Evolutionary conservation across 192 early-diverging fungal species (phyloP).

Genomic region (Polychytrium aggregatum): DNA sequence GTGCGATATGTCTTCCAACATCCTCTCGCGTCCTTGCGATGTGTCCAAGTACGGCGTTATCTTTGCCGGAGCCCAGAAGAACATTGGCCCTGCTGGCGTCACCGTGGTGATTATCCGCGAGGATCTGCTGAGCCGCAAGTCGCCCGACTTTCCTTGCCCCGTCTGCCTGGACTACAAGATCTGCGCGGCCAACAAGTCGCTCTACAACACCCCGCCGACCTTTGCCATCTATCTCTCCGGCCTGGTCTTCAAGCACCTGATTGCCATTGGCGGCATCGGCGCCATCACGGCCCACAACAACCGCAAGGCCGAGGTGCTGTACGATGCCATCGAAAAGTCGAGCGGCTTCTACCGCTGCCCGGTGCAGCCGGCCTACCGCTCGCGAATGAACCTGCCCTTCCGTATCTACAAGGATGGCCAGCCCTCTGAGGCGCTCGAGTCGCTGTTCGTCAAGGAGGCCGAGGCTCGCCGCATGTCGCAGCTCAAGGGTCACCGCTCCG

Average conservation of each 20-base stretch:
- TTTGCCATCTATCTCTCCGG: constrained; percentile 88
- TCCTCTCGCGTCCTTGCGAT: constrained; percentile 50
- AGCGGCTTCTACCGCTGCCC: constrained; percentile 13
- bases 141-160: constrained; percentile 24
- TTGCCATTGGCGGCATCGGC: constrained; percentile 52
- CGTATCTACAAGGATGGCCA: constrained; percentile 48
- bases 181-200: constrained; percentile 64
- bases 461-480: constrained; percentile 71
- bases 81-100: constrained; percentile 72
- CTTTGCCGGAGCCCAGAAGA: constrained; percentile 97
- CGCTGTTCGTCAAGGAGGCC: constrained; percentile 68
- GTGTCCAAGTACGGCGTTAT: constrained; percentile 76
- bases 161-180: constrained; percentile 82
- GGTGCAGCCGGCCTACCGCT: constrained; percentile 37
- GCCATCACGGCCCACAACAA: constrained; percentile 56
- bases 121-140: constrained; percentile 58
- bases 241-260: constrained; percentile 79
- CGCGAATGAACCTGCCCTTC: constrained; percentile 90
- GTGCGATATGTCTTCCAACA: constrained; percentile 59
- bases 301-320: constrained; percentile 59
- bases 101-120: constrained; percentile 87
- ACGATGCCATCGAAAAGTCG: constrained; percentile 46
- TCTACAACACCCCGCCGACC: constrained; percentile 96
- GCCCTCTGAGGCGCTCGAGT: constrained; percentile 49
- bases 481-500: constrained; percentile 88